A percentile compares a stretch with the other conserved stretches of the same genome.
Conservation (phyloP, 1,284 basidiomycete genomes). For the Malassezia globosa region DNA sequence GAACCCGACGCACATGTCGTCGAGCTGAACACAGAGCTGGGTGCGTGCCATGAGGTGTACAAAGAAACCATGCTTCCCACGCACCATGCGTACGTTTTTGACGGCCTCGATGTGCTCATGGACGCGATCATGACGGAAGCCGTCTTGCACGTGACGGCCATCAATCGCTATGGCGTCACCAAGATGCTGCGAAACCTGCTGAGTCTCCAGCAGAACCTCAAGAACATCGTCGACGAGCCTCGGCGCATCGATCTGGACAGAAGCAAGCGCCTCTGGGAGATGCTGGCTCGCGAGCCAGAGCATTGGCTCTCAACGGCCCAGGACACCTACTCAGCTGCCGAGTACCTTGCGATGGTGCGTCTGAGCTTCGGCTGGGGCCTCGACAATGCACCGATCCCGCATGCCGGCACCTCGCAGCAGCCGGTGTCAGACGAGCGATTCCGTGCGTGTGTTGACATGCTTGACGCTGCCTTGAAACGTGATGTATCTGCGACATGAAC, state of each 20-base stretch:
- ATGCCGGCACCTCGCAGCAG: conserved; percentile 7
- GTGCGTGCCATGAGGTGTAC: conserved; percentile 61
- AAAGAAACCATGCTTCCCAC: conserved; percentile 22
- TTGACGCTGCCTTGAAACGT: neutral
- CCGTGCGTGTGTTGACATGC: neutral
- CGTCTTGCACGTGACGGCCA: conserved; percentile 60
- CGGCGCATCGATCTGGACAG: conserved; percentile 62
- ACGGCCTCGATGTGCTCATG: conserved; percentile 73
- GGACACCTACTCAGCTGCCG: conserved; percentile 20
- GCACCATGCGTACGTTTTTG: conserved; percentile 63
- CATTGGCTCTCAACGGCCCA: conserved; percentile 4
- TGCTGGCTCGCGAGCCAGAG: conserved; percentile 20
- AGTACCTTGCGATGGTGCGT: conserved; percentile 27
- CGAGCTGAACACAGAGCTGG: conserved; percentile 73
- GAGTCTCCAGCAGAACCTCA: conserved; percentile 82
- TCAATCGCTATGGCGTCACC: conserved; percentile 67
- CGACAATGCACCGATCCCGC: neutral
- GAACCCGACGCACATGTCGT: conserved; percentile 84
- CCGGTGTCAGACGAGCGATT: conserved; percentile 2
- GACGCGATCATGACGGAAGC: conserved; percentile 69
- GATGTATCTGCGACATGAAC: neutral
- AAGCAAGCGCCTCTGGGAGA: conserved; percentile 66
- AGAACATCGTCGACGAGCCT: conserved; percentile 47
- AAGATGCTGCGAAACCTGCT: conserved; percentile 84
- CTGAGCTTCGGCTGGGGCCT: conserved; percentile 37